Conservation (phyloP, 2,329 filamentous ascomycete genomes). For the Ophiostoma tasmaniense region DNA sequence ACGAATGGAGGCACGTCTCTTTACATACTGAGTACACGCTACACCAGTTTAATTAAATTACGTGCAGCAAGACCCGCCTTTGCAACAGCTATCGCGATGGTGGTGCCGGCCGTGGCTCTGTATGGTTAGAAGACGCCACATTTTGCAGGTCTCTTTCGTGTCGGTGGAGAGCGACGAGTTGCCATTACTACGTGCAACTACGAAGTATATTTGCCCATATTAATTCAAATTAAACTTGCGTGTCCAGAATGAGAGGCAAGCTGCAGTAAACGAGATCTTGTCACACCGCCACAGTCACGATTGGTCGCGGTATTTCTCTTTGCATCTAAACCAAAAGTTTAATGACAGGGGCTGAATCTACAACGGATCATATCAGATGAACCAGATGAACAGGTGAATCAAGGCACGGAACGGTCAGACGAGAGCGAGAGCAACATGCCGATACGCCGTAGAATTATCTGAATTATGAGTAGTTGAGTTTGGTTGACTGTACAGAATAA, state of each 20-base stretch:
- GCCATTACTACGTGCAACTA: not conserved
- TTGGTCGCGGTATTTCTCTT: not conserved
- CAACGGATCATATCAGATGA: not conserved
- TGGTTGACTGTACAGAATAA: no score
- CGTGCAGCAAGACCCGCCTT: conserved; percentile 15
- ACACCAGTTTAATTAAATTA: conserved; percentile 5
- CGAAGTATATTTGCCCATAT: not conserved
- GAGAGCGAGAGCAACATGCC: not conserved
- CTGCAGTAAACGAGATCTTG: not conserved
- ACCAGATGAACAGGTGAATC: not conserved
- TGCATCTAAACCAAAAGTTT: not conserved
- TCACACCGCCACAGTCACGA: not conserved
- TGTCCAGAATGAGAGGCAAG: not conserved
- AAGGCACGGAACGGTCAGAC: not conserved
- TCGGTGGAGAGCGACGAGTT: no score
- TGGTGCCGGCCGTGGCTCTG: conserved; percentile 7
- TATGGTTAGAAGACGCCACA: conserved; percentile 1
- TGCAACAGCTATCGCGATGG: not conserved
- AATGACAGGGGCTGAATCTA: not conserved
- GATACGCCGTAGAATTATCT: not conserved
- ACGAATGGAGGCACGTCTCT: not conserved
- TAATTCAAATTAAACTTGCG: not conserved
- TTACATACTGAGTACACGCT: not conserved
- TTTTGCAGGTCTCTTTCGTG: not conserved
- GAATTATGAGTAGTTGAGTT: not conserved